Evolutionary conservation across 495 filamentous ascomycete genomes (phyloP).

Genomic region (Penicillium atrosanguineum): DNA sequence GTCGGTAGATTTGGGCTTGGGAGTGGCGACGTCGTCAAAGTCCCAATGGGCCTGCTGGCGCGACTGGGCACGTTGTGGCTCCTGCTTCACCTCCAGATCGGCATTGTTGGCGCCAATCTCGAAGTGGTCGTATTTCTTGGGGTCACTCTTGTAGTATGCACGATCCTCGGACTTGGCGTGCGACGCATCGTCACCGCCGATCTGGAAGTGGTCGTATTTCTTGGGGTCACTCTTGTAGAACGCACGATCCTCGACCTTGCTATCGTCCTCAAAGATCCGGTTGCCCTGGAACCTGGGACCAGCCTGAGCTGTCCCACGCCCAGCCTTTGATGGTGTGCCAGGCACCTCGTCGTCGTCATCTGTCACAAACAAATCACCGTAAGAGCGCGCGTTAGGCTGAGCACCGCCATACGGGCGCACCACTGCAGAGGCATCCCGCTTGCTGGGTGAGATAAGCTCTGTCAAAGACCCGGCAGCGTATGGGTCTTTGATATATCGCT

Average conservation of each 20-base stretch:
- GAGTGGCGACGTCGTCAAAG: slow-evolving; percentile 82
- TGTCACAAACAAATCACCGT: slow-evolving; percentile 61
- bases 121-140: slow-evolving; percentile 83
- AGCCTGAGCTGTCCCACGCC: slow-evolving; percentile 39
- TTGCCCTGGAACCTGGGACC: slow-evolving; percentile 62
- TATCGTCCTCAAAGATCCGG: slow-evolving; percentile 64
- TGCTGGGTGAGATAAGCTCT: slow-evolving; percentile 26
- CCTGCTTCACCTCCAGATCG: slow-evolving; percentile 35
- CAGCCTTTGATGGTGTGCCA: slow-evolving; percentile 49
- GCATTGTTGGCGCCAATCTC: slow-evolving; percentile 67
- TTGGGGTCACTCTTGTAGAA: slow-evolving; percentile 59
- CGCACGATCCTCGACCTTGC: slow-evolving; percentile 13
- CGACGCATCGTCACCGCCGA: slow-evolving; percentile 57
- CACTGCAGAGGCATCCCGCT: slow-evolving; percentile 15
- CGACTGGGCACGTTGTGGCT: slow-evolving; percentile 43
- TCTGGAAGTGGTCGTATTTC: slow-evolving; percentile 86
- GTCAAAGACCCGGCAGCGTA: slow-evolving; percentile 25
- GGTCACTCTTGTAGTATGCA: slow-evolving; percentile 51
- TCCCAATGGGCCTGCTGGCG: slow-evolving; percentile 74
- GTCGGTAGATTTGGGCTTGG: slow-evolving; percentile 52
- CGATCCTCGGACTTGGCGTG: too few relatives aligned
- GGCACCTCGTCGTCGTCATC: slow-evolving; percentile 38
- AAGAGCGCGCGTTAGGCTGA: slow-evolving; percentile 61
- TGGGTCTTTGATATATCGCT: slow-evolving; percentile 24
- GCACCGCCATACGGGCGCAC: slow-evolving; percentile 47